These are phyloP conservation scores for Symbiodinium pilosum DNA, from an alignment of 73 alveolate genomes.

Conservation along the genomic window DNA sequence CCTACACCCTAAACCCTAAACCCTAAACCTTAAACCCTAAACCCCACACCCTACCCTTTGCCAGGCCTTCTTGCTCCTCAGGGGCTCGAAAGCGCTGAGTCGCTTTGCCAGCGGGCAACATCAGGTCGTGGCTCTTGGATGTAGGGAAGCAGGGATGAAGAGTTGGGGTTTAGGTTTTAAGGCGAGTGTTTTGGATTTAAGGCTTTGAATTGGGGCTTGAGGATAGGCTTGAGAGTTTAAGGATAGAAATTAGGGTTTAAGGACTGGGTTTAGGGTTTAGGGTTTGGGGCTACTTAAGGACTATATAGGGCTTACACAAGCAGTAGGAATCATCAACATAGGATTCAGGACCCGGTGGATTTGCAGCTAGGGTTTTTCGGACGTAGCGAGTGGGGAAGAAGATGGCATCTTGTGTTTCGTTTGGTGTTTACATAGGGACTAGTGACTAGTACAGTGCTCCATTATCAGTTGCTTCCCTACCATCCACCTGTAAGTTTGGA, in stretches of 20 bases:
- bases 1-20: neutral
- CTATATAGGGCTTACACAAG: no score
- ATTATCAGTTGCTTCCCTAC: no score
- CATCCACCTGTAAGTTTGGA: no score
- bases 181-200: neutral
- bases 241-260: neutral
- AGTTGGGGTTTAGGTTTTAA: neutral
- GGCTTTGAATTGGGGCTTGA: neutral
- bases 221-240: neutral
- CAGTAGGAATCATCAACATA: no score
- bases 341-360: no score
- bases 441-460: no score
- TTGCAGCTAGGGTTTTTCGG: no score
- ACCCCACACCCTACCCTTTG: neutral
- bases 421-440: no score
- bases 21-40: neutral
- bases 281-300: no score
- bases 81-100: slow-evolving; percentile 66
- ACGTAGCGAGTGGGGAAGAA: no score
- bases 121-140: slow-evolving; percentile 11
- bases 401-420: no score
- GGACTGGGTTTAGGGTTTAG: neutral
- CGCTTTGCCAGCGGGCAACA: slow-evolving; percentile 79
- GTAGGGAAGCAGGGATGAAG: neutral
- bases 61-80: slow-evolving; percentile 65